These are phyloP conservation scores for Stropharia rugosoannulata DNA, from an alignment of 768 basidiomycete species.

Conservation along the genomic window DNA sequence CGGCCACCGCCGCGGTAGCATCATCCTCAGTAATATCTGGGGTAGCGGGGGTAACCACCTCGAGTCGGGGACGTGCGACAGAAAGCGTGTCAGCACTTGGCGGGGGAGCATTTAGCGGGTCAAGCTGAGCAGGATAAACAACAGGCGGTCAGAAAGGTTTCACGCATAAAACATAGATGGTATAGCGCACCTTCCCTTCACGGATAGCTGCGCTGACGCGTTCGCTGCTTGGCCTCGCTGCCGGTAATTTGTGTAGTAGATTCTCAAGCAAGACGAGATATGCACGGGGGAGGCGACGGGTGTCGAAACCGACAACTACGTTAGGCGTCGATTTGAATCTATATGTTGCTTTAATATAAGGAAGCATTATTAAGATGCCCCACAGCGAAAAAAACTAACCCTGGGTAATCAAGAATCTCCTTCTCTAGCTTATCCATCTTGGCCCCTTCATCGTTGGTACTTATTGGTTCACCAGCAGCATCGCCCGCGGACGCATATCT, in stretches of 20 bases:
- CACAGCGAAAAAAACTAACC: slow-evolving; percentile 41
- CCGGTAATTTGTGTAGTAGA: slow-evolving; percentile 61
- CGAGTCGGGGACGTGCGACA: slow-evolving; percentile 13
- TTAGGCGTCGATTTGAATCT: slow-evolving; percentile 53
- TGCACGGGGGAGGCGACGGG: slow-evolving; percentile 69
- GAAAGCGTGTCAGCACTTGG: slow-evolving; percentile 11
- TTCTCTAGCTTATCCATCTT: slow-evolving; percentile 69
- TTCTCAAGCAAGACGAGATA: slow-evolving; percentile 73
- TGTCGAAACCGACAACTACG: slow-evolving; percentile 57
- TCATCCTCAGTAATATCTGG: neutral
- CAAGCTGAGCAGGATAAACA: slow-evolving; percentile 17
- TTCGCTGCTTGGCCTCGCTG: slow-evolving; percentile 68
- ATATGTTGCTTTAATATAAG: neutral
- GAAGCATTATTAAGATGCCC: neutral
- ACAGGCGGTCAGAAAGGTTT: neutral
- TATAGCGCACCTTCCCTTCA: slow-evolving; percentile 64
- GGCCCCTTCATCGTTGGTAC: slow-evolving; percentile 47
- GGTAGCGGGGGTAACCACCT: neutral
- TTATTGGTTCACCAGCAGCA: slow-evolving; percentile 38
- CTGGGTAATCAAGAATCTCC: slow-evolving; percentile 74
- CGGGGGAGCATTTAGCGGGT: slow-evolving; percentile 14
- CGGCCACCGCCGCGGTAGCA: neutral
- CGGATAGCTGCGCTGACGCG: slow-evolving; percentile 66
- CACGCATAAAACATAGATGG: neutral
- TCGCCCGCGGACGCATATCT: slow-evolving; percentile 65